Conservation (phyloP, 441 rosid species). For the Populus trichocarpa region DNA sequence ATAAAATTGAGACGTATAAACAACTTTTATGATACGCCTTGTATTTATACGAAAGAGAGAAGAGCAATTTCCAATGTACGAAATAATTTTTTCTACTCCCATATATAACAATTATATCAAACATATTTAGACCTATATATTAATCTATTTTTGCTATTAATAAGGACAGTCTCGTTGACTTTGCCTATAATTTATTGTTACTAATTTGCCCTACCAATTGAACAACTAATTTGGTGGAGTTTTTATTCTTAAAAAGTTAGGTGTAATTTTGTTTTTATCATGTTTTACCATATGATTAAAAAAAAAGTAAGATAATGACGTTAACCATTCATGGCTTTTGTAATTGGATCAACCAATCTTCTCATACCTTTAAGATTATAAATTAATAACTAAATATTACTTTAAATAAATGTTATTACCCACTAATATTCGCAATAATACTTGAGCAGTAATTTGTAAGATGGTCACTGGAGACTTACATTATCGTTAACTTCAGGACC, state of each 20-base stretch:
- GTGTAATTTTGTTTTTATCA: not conserved
- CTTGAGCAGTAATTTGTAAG: too few relatives aligned
- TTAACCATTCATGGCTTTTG: not conserved
- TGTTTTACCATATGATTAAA: not conserved
- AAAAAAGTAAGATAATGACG: not conserved
- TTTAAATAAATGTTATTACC: not conserved
- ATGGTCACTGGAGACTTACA: too few relatives aligned
- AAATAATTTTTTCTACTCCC: not conserved
- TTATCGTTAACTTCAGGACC: too few relatives aligned
- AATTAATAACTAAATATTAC: not conserved
- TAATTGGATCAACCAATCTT: not conserved
- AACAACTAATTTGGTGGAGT: not conserved
- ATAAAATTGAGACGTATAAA: too few relatives aligned
- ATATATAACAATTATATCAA: not conserved
- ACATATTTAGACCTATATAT: not conserved
- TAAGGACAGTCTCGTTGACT: not conserved
- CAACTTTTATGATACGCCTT: not conserved
- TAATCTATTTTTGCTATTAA: too few relatives aligned
- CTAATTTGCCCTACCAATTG: not conserved
- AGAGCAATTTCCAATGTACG: not conserved
- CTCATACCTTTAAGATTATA: not conserved
- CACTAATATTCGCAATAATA: too few relatives aligned
- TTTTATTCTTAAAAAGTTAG: not conserved
- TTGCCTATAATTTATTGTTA: not conserved
- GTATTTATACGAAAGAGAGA: not conserved